Conservation (phyloP, 192 early-diverging fungal species). For the Umbelopsis ramanniana region DNA sequence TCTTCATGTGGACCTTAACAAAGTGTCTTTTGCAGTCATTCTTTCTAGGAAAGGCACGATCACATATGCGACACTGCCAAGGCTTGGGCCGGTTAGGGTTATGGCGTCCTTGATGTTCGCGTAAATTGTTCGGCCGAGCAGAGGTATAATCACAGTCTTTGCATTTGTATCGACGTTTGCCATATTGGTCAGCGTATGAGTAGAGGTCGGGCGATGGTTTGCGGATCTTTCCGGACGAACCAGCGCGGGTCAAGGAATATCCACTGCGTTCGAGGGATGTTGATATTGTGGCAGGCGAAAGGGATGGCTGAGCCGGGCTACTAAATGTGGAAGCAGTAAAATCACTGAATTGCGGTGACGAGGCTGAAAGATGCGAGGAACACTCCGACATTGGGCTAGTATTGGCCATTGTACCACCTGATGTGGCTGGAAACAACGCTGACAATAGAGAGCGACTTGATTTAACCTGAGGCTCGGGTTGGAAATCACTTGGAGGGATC, state of each 20-base stretch:
- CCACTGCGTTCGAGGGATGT: not conserved
- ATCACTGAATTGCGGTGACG: not conserved
- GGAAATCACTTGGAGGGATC: not conserved
- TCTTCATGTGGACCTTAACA: conserved; percentile 1
- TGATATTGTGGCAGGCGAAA: not conserved
- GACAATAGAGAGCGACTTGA: no score
- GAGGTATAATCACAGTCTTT: conserved; percentile 61
- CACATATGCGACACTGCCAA: conserved; percentile 59
- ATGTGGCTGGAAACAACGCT: not conserved
- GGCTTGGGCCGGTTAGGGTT: conserved; percentile 66
- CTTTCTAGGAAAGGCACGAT: conserved; percentile 64
- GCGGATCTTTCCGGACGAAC: not conserved
- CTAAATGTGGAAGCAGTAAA: not conserved
- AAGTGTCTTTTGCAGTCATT: conserved; percentile 74
- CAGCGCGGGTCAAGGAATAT: not conserved
- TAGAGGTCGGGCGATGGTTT: not conserved
- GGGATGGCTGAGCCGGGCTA: not conserved
- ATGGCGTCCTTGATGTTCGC: conserved; percentile 68
- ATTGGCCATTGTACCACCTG: not conserved
- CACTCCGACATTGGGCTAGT: not conserved
- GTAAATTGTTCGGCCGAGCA: conserved; percentile 69
- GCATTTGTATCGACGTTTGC: conserved; percentile 47
- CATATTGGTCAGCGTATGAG: not conserved
- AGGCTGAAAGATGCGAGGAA: not conserved
- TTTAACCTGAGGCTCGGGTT: no score